Percentiles rank a stretch among this genome's conserved stretches.
These are phyloP conservation scores for Apophysomyces ossiformis DNA, from an alignment of 371 early-diverging fungal species.

Conservation along the genomic window DNA sequence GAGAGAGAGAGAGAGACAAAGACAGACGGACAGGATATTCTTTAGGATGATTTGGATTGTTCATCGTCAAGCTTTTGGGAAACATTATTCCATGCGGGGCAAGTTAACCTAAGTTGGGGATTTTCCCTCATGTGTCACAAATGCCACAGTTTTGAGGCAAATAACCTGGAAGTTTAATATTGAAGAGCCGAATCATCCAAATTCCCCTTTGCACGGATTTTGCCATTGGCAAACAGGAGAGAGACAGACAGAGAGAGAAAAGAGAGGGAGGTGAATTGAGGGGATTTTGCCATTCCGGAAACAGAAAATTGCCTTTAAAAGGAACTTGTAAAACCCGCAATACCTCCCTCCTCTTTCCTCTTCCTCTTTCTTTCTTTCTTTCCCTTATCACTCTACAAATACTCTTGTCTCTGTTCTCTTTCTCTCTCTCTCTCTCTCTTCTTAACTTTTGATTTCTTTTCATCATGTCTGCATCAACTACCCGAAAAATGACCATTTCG, in stretches of 20 bases:
- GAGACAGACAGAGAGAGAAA: not conserved
- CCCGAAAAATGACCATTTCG: slow-evolving; percentile 19
- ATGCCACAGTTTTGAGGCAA: not conserved
- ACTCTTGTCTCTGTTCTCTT: slow-evolving; percentile 10
- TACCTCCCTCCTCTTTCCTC: not conserved
- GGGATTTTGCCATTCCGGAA: slow-evolving; percentile 8
- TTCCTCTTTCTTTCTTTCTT: slow-evolving; percentile 8
- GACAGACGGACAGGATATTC: too few species aligned
- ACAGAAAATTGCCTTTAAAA: slow-evolving; percentile 11
- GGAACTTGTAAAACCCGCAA: not conserved
- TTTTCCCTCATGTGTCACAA: too few species aligned
- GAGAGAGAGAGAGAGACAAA: too few species aligned
- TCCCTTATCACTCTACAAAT: not conserved
- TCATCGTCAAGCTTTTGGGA: too few species aligned
- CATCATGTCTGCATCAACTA: slow-evolving; percentile 13
- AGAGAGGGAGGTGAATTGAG: not conserved
- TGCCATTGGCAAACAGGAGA: slow-evolving; percentile 9
- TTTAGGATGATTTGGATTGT: too few species aligned
- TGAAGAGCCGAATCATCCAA: not conserved
- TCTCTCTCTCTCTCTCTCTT: slow-evolving; percentile 9
- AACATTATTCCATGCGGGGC: too few species aligned
- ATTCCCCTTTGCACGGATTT: slow-evolving; percentile 15
- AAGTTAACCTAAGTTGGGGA: too few species aligned
- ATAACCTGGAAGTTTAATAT: not conserved
- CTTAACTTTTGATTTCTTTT: not conserved